phyloP scores from a whole-genome alignment of 257 asterid genomes.

The Solanum medicagineum region DNA sequence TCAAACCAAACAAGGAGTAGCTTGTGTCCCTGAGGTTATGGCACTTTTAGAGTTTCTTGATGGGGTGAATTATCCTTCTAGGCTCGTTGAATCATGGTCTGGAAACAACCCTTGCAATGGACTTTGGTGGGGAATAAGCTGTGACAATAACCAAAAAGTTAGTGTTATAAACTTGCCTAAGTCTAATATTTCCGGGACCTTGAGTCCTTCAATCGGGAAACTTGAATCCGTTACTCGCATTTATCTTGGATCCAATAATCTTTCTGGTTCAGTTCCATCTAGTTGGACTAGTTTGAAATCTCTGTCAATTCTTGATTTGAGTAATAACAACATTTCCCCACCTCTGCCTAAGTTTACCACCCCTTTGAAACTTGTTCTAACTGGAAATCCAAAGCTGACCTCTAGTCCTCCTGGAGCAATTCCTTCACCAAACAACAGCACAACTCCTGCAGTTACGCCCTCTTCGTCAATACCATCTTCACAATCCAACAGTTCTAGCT shows the following conservation, averaged over 20 bases:
- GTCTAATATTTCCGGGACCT: constrained; percentile 47
- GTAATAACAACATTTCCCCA: constrained; percentile 54
- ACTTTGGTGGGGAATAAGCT: constrained; percentile 65
- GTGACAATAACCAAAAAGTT: constrained; percentile 36
- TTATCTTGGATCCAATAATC: constrained; percentile 43
- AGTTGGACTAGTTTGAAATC: constrained; percentile 56
- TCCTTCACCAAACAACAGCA: constrained; percentile 14
- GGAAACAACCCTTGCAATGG: constrained; percentile 57
- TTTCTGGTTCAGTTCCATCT: constrained; percentile 50
- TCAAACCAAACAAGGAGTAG: constrained; percentile 29
- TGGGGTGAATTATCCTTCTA: constrained; percentile 50
- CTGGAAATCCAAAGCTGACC: constrained; percentile 35
- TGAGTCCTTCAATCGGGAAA: constrained; percentile 54
- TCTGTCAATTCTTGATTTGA: constrained; percentile 45
- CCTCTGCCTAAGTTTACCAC: constrained; percentile 50
- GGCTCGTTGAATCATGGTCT: constrained; percentile 65
- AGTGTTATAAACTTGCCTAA: constrained; percentile 40
- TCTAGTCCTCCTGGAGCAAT: constrained; percentile 19
- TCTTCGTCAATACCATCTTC: constrained; percentile 9
- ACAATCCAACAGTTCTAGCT: constrained; percentile 3
- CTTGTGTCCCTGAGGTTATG: constrained; percentile 57
- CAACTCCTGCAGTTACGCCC: constrained; percentile 16
- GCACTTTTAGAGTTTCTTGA: constrained; percentile 66
- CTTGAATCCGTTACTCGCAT: constrained; percentile 51
- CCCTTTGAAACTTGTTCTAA: constrained; percentile 27